Evolutionary conservation across 75 land plant species (phyloP).

Genomic region (Cupressus sempervirens): DNA sequence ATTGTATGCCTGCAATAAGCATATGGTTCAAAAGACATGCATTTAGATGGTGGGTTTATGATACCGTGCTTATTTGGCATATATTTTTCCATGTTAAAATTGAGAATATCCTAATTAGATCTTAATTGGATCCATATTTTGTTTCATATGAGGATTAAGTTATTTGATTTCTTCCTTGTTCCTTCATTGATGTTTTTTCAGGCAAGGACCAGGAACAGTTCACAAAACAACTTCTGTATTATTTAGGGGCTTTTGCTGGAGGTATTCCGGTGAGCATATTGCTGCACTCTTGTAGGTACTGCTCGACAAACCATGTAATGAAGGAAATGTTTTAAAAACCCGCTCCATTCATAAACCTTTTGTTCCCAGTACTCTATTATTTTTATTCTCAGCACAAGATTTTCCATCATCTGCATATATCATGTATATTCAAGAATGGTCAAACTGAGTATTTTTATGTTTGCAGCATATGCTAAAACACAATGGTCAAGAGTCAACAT

Average conservation of each 20-base stretch:
- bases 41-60: background rate
- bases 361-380: background rate
- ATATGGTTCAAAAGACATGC: background rate
- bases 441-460: background rate
- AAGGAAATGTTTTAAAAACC: background rate
- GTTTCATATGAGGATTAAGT: background rate
- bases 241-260: conserved; percentile 83
- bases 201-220: conserved; percentile 98
- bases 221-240: conserved; percentile 79
- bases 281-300: conserved; percentile 75
- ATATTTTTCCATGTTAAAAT: background rate
- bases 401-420: background rate
- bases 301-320: conserved; percentile 19
- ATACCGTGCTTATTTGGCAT: background rate
- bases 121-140: background rate
- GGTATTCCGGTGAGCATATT: conserved; percentile 98
- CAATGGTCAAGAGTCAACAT: background rate
- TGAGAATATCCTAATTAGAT: background rate
- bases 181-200: conserved; percentile 17
- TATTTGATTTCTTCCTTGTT: background rate
- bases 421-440: background rate
- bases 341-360: background rate
- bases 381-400: background rate
- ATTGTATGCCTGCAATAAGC: background rate
- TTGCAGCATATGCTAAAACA: background rate